Base-by-base conservation (phyloP, 441 rosid genomes). In the Erysimum cheiri region DNA sequence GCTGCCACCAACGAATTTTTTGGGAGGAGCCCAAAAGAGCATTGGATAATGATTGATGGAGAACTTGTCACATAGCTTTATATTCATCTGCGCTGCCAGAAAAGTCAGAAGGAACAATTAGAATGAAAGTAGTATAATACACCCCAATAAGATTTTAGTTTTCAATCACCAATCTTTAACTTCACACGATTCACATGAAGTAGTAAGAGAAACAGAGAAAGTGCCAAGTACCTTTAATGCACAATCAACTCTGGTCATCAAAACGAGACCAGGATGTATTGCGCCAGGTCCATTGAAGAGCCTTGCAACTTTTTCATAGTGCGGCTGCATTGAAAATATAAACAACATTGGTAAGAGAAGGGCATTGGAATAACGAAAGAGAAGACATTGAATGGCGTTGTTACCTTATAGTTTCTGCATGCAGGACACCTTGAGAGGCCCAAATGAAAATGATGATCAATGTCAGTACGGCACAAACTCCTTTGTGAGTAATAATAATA, bases 391-490 rank as follows among this genome's bases (percentile, higher is more conserved):
- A 60, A 43, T 60, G 11, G 28, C 3, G 13, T 4, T 50, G 13
- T 44, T 86, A 95, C 99, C 98, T 90, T 90, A 64, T 95, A 95
- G 82, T 88, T 90, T 80, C 96, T 83, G 86, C 98, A 95, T 70
- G 98, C 96, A 72, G 98, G 99, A 59, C 99, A 92, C 99, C 98
- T 94, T 87, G 78, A 28, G 22, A 22, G 24, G 2, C 24, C 35
- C 70, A 55, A 50, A 64, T 55, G 12, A 10, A 56, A 73, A 46
- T 37, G 13, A 65, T 31, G 69, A 46, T 26, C 68, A 72, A 26
- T 60, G 75, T 76, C 82, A 61, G 37, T 70, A 56, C 53, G 22
- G 58, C 61, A 65, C 15, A 44, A 46, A 36, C 41, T 62, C 36
- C 41, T 15, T 62, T 62, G 54, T 46, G 41, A 10, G 53, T 46